Evolutionary conservation across 139 green algal genomes (phyloP).

Genomic region (Picochlorum sp.): DNA sequence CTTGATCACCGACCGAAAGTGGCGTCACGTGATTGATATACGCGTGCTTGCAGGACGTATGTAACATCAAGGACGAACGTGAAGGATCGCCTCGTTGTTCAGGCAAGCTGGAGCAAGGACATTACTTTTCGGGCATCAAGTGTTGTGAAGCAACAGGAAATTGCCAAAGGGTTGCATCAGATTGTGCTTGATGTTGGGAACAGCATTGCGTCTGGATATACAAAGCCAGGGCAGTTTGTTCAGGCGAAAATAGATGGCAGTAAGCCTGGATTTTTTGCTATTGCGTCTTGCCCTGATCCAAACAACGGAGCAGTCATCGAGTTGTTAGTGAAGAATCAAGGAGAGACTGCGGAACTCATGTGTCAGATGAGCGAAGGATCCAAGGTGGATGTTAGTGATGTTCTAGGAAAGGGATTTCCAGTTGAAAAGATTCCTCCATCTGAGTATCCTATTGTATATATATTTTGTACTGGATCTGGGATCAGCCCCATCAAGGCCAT

Average conservation of each 20-base stretch:
- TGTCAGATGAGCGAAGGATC: constrained; percentile 1
- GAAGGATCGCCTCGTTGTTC: background rate
- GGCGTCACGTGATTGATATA: no score
- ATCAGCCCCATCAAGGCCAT: constrained; percentile 67
- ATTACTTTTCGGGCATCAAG: background rate
- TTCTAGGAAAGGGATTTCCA: constrained; percentile 80
- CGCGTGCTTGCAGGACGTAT: background rate
- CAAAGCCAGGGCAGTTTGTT: constrained; percentile 76
- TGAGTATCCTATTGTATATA: constrained; percentile 41
- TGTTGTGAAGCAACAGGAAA: background rate
- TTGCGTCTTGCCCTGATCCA: constrained; percentile 62
- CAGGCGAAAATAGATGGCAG: constrained; percentile 39
- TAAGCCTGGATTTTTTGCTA: constrained; percentile 85
- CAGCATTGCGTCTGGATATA: constrained; percentile 45
- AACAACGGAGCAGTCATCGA: constrained; percentile 35
- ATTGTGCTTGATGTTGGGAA: constrained; percentile 51
- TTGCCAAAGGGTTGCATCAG: constrained; percentile 32
- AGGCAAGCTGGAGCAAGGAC: background rate
- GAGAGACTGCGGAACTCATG: constrained; percentile 45
- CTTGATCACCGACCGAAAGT: no score
- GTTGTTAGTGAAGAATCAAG: constrained; percentile 56
- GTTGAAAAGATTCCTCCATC: constrained; percentile 58
- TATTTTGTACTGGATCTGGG: constrained; percentile 68
- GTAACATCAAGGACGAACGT: background rate
- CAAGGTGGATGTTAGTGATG: constrained; percentile 25